Evolutionary conservation across 2,329 filamentous ascomycete genomes (phyloP), one percentile per base, ranked within the genome.

Genomic region (Nemania sp.): DNA sequence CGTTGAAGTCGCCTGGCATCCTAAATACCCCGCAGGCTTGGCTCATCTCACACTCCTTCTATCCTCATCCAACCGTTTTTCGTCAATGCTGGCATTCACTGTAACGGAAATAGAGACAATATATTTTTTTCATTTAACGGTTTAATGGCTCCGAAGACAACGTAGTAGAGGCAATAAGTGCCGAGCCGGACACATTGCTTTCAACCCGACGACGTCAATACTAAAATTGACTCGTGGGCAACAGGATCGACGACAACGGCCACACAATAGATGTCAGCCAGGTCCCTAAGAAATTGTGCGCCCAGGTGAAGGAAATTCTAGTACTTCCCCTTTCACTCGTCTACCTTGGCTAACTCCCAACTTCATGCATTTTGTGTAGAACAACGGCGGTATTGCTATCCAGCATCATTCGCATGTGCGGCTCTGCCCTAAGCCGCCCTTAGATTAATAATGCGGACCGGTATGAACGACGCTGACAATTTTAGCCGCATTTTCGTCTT

Each of bases 371-470:
- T 11, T 4, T 7, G 11, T 40, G 20, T 18, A 56, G 54, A 9
- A 5, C 17, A 56, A 50, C 17, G 37, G 54, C 4, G 46, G 50
- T 20, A 37, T 50, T 35, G 46, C 37, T 2, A 56, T 56, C 10
- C 37, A 56, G 15, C 50, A 50, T 18, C 25, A 56, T 18, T 37
- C 21, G 2, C 13, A 20, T 35, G 43, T 21, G 46, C 54, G 2
- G 54, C 54, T 12, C 21, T 56, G 25, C 46, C 54, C 25, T 50
- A 46, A 35, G 46, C 54, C 17, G 46, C 54, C 18, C 6, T 56
- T 5, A 56, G 45, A 35, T 50, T 56, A 7, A 50, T 56, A 7
- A 20, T 50, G 46, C 46, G 50, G 43, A 35, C 54, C 17, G 18
- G 46, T 37, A 56, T 56, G 35, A 56, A 56, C 17, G 37, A 50